Evolutionary conservation across 257 asterid genomes (phyloP).

Genomic region (Jasminum sambac): DNA sequence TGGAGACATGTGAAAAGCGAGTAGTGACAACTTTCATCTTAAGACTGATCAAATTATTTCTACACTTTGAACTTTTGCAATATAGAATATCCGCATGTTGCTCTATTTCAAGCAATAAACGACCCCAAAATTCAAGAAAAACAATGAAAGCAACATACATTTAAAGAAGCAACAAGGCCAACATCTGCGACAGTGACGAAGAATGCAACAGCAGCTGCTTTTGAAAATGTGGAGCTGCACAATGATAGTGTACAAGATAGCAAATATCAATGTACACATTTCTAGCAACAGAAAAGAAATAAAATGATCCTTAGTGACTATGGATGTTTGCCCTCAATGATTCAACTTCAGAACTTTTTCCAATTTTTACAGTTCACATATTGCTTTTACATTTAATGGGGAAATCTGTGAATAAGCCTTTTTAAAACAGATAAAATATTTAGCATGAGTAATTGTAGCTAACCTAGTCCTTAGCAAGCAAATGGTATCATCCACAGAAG

Average conservation of each 20-base stretch:
- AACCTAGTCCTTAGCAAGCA: constrained; percentile 41
- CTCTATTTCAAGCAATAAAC: neutral
- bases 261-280: neutral
- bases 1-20: neutral
- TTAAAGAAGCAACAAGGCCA: constrained; percentile 64
- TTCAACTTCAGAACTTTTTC: neutral
- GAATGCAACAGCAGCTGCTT: constrained; percentile 77
- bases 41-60: neutral
- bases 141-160: constrained; percentile 36
- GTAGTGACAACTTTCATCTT: neutral
- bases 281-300: neutral
- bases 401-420: neutral
- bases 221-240: constrained; percentile 75
- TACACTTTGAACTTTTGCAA: neutral
- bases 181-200: constrained; percentile 70
- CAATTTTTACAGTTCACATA: neutral
- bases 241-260: neutral
- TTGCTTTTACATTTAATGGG: neutral
- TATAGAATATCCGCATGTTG: neutral
- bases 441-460: neutral
- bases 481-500: constrained; percentile 38
- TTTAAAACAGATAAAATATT: neutral
- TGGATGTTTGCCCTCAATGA: neutral
- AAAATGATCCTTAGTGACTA: neutral
- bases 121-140: neutral